These are phyloP conservation scores for Pseudisothecium myosuroides DNA, from an alignment of 225 moss, liverwort and hornwort genomes.

Conservation along the genomic window DNA sequence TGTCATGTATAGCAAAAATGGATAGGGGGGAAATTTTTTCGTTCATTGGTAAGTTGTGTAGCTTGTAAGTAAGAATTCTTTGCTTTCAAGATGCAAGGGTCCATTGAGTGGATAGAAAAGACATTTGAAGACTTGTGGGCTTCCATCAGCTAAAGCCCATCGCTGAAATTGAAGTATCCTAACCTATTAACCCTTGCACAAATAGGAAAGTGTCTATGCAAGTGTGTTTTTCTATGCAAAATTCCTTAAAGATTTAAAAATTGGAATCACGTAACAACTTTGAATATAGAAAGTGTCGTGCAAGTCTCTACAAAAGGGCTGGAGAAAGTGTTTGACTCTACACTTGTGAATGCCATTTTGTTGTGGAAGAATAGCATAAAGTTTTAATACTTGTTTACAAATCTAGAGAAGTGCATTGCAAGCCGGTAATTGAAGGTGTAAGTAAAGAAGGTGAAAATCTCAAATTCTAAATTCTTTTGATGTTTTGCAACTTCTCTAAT, in stretches of 20 bases:
- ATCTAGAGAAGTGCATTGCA: rapidly evolving
- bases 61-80: rapidly evolving
- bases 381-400: neutral
- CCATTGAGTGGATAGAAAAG: rapidly evolving
- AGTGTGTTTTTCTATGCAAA: neutral
- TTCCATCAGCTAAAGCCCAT: rapidly evolving
- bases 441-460: neutral
- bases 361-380: neutral
- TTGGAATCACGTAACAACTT: rapidly evolving
- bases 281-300: neutral
- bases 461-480: neutral
- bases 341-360: neutral
- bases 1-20: rapidly evolving
- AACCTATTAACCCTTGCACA: neutral
- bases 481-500: neutral
- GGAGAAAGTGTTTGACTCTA: rapidly evolving
- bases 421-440: neutral
- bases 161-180: rapidly evolving
- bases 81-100: rapidly evolving
- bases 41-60: rapidly evolving
- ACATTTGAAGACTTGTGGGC: neutral
- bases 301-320: rapidly evolving
- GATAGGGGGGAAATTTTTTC: neutral
- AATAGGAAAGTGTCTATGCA: no score
- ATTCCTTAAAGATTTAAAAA: neutral